Percentiles rank a stretch among this genome's conserved stretches.
phyloP scores from a whole-genome alignment of 2,329 filamentous ascomycete species.

The Botrytis fragariae region DNA sequence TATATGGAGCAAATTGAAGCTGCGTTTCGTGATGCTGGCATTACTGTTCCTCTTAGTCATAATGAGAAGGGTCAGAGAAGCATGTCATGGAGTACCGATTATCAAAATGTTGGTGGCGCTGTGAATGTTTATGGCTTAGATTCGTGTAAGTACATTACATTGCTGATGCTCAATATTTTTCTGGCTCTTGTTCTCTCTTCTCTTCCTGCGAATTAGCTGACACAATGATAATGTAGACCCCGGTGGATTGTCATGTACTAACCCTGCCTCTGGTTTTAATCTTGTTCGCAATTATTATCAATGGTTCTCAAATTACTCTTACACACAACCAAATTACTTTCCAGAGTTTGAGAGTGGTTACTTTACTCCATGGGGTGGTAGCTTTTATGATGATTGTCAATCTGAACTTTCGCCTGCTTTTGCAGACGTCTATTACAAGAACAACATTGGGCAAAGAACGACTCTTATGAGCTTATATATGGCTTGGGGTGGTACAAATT shows the following conservation, averaged over 20 bases:
- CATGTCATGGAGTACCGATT: constrained; percentile 54
- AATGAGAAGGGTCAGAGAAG: constrained; percentile 52
- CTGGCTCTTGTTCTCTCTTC: background rate
- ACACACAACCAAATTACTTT: constrained; percentile 51
- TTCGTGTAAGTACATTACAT: constrained; percentile 34
- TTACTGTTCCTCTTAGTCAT: constrained; percentile 49
- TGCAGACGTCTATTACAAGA: constrained; percentile 56
- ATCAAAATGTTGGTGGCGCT: constrained; percentile 53
- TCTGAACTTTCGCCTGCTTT: constrained; percentile 48
- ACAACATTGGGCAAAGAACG: constrained; percentile 50
- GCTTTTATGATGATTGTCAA: constrained; percentile 50
- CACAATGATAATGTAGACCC: constrained; percentile 35
- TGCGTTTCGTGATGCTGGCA: constrained; percentile 46
- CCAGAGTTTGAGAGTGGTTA: constrained; percentile 54
- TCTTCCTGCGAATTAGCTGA: background rate
- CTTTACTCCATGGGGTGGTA: constrained; percentile 53
- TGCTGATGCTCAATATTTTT: background rate
- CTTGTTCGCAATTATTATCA: constrained; percentile 53
- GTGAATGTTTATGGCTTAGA: constrained; percentile 51
- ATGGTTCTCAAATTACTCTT: constrained; percentile 56
- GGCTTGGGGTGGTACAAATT: constrained; percentile 55
- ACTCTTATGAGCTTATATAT: constrained; percentile 53
- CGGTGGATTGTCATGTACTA: constrained; percentile 49
- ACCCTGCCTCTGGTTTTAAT: constrained; percentile 48
- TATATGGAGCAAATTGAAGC: constrained; percentile 53